Conservation (phyloP, 1,284 basidiomycete genomes). For the Sanguinoderma infundibulare region DNA sequence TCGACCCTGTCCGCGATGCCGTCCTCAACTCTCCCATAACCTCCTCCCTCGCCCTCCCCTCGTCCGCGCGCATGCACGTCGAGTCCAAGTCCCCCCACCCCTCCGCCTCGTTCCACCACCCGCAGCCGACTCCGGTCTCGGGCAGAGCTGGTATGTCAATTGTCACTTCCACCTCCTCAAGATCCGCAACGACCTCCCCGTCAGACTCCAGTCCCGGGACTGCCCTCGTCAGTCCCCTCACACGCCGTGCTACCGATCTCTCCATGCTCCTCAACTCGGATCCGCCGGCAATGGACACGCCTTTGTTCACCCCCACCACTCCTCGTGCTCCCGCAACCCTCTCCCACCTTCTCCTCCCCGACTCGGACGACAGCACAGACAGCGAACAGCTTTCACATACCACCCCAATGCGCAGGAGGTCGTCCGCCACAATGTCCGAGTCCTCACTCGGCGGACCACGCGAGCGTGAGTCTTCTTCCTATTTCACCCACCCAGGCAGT, state of each 20-base stretch:
- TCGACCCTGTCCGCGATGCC: conserved; percentile 84
- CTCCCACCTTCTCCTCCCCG: conserved; percentile 54
- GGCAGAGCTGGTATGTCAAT: conserved; percentile 23
- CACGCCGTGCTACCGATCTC: conserved; percentile 69
- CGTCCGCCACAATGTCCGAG: conserved; percentile 24
- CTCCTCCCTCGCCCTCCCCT: conserved; percentile 35
- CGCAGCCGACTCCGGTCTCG: conserved; percentile 18
- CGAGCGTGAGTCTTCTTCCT: conserved; percentile 26
- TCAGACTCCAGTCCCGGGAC: conserved; percentile 23
- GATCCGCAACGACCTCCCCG: conserved; percentile 18
- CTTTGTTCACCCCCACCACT: conserved; percentile 43
- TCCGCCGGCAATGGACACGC: conserved; percentile 43
- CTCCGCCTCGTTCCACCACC: conserved; percentile 17
- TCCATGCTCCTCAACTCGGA: conserved; percentile 71
- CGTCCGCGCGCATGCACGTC: conserved; percentile 31
- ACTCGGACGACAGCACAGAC: conserved; percentile 39
- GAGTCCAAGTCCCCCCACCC: conserved; percentile 18
- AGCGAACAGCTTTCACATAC: conserved; percentile 35
- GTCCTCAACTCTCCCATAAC: conserved; percentile 68
- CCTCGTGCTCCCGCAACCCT: conserved; percentile 45
- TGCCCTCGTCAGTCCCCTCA: conserved; percentile 39
- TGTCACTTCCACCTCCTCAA: conserved; percentile 19
- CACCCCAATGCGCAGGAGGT: conserved; percentile 34
- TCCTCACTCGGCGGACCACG: conserved; percentile 15
- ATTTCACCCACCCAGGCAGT: conserved; percentile 31